Conservation (phyloP, 2,329 filamentous ascomycete genomes). For the Sclerotinia sclerotiorum region DNA sequence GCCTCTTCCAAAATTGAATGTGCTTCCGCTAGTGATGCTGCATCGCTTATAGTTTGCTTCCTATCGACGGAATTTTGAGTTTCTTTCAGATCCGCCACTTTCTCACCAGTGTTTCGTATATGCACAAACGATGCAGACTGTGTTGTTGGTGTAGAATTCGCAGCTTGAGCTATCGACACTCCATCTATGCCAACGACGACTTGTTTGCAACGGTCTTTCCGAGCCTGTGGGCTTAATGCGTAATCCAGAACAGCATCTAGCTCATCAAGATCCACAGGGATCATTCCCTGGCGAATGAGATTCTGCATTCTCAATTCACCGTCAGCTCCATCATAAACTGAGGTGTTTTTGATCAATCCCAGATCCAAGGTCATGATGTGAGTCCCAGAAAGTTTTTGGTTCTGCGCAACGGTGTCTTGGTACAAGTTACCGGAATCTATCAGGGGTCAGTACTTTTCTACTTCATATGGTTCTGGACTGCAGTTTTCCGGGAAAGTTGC, state of each 20-base stretch:
- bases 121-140: not conserved
- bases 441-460: not conserved
- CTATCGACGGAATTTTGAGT: not conserved
- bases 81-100: not conserved
- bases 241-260: not conserved
- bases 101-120: not conserved
- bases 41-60: not conserved
- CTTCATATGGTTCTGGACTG: not conserved
- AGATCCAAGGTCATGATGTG: not conserved
- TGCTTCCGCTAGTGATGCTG: not conserved
- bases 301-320: not conserved
- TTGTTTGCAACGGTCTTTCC: not conserved
- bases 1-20: not conserved
- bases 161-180: not conserved
- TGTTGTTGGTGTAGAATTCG: not conserved
- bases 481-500: not conserved
- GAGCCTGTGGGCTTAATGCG: not conserved
- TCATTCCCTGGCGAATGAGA: not conserved
- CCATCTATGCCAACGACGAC: not conserved
- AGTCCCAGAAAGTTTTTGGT: not conserved
- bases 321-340: not conserved
- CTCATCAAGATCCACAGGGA: not conserved
- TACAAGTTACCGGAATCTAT: not conserved
- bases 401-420: not conserved
- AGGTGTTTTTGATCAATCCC: not conserved